These are phyloP conservation scores for Halenospora varia DNA, from an alignment of 495 filamentous ascomycete genomes.

Conservation along the genomic window DNA sequence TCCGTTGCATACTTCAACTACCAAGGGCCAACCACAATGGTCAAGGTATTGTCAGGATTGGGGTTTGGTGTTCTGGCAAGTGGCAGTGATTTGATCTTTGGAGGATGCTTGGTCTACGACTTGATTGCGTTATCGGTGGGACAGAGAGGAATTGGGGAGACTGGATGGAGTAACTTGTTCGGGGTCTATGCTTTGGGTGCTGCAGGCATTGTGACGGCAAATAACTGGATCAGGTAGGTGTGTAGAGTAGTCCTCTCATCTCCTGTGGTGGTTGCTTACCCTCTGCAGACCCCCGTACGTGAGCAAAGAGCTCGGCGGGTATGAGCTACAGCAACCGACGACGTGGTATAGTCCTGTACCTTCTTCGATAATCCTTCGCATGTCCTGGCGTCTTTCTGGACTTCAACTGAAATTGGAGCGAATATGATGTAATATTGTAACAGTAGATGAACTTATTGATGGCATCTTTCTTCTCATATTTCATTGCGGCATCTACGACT, in stretches of 20 bases:
- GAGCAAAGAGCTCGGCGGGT: conserved; percentile 1
- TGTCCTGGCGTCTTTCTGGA: no score
- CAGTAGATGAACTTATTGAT: no score
- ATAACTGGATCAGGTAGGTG: conserved; percentile 43
- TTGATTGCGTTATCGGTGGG: conserved; percentile 43
- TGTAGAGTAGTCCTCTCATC: no score
- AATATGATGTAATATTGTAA: no score
- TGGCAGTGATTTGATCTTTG: conserved; percentile 48
- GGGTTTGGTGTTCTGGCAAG: conserved; percentile 38
- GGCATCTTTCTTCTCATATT: no score
- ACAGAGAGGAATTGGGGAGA: conserved; percentile 32
- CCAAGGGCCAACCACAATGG: conserved; percentile 31
- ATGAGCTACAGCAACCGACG: conserved; percentile 8
- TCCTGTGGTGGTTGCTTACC: conserved; percentile 3
- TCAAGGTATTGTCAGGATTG: conserved; percentile 41
- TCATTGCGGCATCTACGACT: no score
- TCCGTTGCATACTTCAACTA: conserved; percentile 44
- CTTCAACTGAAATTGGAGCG: no score
- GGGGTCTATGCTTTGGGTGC: conserved; percentile 40
- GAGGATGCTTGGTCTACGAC: conserved; percentile 49
- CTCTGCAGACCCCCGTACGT: conserved; percentile 11
- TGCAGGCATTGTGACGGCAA: conserved; percentile 45
- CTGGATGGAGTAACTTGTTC: conserved; percentile 40
- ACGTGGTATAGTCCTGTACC: not conserved
- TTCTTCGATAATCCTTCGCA: no score